Evolutionary conservation across 352 stramenopile species (phyloP).

Genomic region (Phytopythium delawarense): DNA sequence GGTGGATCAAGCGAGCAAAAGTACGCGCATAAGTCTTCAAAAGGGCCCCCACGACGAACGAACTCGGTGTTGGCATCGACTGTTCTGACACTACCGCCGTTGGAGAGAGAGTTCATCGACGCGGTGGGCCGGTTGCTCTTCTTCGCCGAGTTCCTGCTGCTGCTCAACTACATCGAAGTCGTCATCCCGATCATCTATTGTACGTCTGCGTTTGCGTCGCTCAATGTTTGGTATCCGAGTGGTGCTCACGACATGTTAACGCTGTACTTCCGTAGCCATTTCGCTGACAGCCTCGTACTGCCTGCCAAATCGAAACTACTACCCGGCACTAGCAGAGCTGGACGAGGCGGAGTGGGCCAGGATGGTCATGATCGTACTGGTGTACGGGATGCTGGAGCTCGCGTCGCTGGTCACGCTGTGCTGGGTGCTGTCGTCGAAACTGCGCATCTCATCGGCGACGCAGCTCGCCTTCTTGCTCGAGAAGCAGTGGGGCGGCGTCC

Average conservation of each 20-base stretch:
- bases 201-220: too few relatives aligned
- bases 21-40: background rate
- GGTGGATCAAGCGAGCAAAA: too few relatives aligned
- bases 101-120: constrained; percentile 16
- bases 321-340: constrained; percentile 21
- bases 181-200: constrained; percentile 35
- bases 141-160: constrained; percentile 42
- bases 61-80: too few relatives aligned
- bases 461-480: constrained; percentile 39
- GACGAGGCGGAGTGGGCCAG: too few relatives aligned
- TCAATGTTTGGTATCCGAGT: too few relatives aligned
- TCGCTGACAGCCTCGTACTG: constrained; percentile 23
- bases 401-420: constrained; percentile 28
- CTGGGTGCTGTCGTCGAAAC: constrained; percentile 13
- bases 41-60: too few relatives aligned
- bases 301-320: constrained; percentile 27
- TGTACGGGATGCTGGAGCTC: constrained; percentile 34
- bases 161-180: constrained; percentile 34
- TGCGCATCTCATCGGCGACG: constrained; percentile 18
- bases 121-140: constrained; percentile 24
- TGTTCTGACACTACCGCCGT: background rate
- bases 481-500: constrained; percentile 23
- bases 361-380: constrained; percentile 23
- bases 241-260: too few relatives aligned
- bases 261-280: constrained; percentile 8